Percentiles rank a stretch among this genome's conserved stretches.
phyloP scores from a whole-genome alignment of 768 basidiomycete species.

The Trametes sanguinea region DNA sequence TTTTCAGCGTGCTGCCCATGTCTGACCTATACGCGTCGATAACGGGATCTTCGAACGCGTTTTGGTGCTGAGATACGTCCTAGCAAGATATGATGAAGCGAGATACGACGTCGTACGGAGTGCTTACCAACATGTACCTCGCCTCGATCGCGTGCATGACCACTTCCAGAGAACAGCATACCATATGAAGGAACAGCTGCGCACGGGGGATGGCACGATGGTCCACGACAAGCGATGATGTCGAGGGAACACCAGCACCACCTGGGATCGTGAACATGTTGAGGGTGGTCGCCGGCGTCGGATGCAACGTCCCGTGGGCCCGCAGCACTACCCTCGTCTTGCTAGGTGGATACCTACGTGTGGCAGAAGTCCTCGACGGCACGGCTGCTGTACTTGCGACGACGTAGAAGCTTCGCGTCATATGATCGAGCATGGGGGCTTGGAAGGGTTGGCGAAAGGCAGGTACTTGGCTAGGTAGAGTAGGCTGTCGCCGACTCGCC shows the following conservation, averaged over 20 bases:
- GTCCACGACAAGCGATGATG: too few species aligned
- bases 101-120: slow-evolving; percentile 1
- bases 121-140: background rate
- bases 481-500: too few species aligned
- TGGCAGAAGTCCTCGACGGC: background rate
- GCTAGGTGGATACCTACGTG: background rate
- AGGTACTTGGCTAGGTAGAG: too few species aligned
- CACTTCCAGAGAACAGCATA: background rate
- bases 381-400: background rate
- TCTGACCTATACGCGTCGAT: background rate
- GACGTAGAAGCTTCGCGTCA: background rate
- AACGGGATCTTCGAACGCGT: slow-evolving; percentile 11
- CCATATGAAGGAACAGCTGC: background rate
- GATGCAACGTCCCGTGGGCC: background rate
- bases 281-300: background rate
- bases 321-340: background rate
- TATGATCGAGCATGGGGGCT: background rate
- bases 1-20: background rate
- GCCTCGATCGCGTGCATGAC: background rate
- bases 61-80: background rate
- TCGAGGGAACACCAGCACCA: background rate
- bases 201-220: too few species aligned
- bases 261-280: background rate
- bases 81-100: background rate
- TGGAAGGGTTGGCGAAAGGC: too few species aligned